Evolutionary conservation across 2,329 filamentous ascomycete genomes (phyloP).

Genomic region (Scortechinia acanthostroma): DNA sequence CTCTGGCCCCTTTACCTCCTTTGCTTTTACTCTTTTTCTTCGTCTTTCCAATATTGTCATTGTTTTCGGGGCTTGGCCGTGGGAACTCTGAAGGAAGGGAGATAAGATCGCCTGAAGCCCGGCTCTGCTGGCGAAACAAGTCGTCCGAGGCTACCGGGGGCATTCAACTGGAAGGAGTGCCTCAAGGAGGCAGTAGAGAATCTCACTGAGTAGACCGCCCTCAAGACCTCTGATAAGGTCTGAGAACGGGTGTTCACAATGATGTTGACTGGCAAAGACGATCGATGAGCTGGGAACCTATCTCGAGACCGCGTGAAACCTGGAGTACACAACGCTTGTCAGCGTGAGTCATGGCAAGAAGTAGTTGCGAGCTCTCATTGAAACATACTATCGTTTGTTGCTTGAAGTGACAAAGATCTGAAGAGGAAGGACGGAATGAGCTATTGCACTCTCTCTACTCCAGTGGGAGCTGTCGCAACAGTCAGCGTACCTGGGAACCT

Average conservation of each 20-base stretch:
- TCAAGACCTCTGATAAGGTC: not conserved
- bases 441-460: no score
- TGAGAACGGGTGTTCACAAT: constrained; percentile 2
- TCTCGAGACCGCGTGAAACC: no score
- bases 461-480: not conserved
- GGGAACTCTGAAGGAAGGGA: not conserved
- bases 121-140: not conserved
- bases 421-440: not conserved
- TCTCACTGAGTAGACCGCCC: not conserved
- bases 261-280: no score
- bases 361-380: no score
- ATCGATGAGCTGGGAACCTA: no score
- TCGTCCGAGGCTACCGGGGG: not conserved
- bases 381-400: no score
- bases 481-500: not conserved
- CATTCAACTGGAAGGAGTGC: constrained; percentile 2
- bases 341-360: no score
- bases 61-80: not conserved
- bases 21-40: constrained; percentile 1
- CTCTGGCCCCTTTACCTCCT: not conserved
- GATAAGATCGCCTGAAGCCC: not conserved
- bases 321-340: no score
- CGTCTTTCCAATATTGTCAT: not conserved
- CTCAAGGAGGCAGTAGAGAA: not conserved
- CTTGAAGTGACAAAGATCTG: no score